Conservation (phyloP, 2,329 filamentous ascomycete species). For the Ascochyta fabae region DNA sequence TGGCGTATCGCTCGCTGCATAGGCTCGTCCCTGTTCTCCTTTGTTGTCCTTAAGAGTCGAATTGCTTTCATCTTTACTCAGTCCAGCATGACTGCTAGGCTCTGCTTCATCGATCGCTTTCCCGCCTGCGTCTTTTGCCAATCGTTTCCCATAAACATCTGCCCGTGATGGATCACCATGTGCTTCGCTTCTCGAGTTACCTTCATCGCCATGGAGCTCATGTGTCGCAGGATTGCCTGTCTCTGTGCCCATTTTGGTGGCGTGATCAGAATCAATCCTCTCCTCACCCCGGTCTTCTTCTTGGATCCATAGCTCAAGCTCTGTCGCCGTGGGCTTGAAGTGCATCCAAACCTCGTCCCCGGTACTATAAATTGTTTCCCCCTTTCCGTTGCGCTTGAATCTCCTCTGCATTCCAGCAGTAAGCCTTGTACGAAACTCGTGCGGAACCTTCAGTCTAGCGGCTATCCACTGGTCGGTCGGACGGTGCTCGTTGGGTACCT, state of each 20-base stretch:
- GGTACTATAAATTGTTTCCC: conserved; percentile 44
- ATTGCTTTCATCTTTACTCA: not conserved
- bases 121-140: not conserved
- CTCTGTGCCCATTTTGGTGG: conserved; percentile 10
- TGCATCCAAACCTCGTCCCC: conserved; percentile 64
- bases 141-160: not conserved
- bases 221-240: conserved; percentile 1
- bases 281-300: conserved; percentile 27
- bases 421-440: conserved; percentile 63
- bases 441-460: conserved; percentile 62
- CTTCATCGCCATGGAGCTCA: not conserved
- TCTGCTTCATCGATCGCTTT: not conserved
- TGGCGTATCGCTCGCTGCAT: not conserved
- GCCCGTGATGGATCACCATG: not conserved
- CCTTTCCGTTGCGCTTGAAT: conserved; percentile 44
- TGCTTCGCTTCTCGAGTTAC: not conserved
- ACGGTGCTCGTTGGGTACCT: conserved; percentile 60
- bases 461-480: conserved; percentile 67
- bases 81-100: not conserved
- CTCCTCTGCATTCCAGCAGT: conserved; percentile 53
- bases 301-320: conserved; percentile 35
- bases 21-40: not conserved
- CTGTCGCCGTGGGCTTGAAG: conserved; percentile 41
- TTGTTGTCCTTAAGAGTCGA: not conserved
- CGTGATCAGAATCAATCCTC: conserved; percentile 27